A percentile compares a stretch with the other conserved stretches of the same genome.
phyloP scores from a whole-genome alignment of 1,139 yeast genomes.

The Yarrowia galli region DNA sequence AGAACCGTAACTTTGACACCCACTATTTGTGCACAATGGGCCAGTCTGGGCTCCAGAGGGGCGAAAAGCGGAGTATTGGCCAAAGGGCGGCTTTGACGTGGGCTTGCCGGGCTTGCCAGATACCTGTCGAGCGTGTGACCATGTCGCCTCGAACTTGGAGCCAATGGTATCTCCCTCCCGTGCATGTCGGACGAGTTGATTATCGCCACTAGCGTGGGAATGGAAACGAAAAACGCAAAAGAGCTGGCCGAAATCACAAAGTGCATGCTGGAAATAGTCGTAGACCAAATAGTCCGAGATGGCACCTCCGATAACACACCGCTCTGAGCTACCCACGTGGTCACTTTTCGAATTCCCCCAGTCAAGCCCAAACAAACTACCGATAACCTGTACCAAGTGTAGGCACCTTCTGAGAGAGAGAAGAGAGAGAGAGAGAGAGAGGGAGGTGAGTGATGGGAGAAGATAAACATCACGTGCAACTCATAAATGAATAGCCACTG shows the following conservation, averaged over 20 bases:
- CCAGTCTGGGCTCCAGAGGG: conserved; percentile 17
- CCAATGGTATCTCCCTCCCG: not conserved
- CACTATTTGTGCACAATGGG: conserved; percentile 17
- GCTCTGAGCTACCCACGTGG: conserved; percentile 31
- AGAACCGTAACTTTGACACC: conserved; percentile 23
- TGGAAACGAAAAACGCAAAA: conserved; percentile 2
- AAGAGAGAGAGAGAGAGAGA: not conserved
- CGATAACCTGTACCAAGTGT: not conserved
- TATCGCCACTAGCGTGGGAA: conserved; percentile 13
- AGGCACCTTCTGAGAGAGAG: too few relatives aligned
- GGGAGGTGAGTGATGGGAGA: not conserved
- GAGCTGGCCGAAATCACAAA: not conserved
- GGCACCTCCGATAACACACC: conserved; percentile 35
- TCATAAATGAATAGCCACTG: conserved; percentile 7
- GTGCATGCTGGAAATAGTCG: not conserved
- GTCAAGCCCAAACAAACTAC: not conserved
- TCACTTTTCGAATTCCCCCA: conserved; percentile 15
- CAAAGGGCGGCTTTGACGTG: not conserved
- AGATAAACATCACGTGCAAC: conserved; percentile 15
- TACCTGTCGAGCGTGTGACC: not conserved
- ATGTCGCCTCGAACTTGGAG: not conserved
- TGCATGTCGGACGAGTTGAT: not conserved
- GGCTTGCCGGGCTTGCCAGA: not conserved
- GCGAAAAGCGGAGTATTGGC: not conserved
- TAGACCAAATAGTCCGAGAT: conserved; percentile 12